Percentiles rank a stretch among this genome's conserved stretches.
phyloP scores from a whole-genome alignment of 371 early-diverging fungal genomes.

The Mucor velutinosus region DNA sequence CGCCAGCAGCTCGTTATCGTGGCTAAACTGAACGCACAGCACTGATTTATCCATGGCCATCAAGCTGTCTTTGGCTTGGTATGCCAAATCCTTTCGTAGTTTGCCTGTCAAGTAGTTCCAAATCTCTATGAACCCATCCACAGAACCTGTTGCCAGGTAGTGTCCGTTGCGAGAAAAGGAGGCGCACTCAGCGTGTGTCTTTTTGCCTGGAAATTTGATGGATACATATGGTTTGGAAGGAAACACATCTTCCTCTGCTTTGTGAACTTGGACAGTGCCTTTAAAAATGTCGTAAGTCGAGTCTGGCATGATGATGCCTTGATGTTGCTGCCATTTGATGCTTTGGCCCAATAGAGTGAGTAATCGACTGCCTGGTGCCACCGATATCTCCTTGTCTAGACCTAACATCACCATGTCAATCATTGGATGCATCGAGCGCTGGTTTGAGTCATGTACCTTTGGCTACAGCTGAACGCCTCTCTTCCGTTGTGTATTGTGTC shows the following conservation, averaged over 20 bases:
- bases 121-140: constrained; percentile 93
- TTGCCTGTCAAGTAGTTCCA: constrained; percentile 93
- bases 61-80: constrained; percentile 74
- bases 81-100: constrained; percentile 82
- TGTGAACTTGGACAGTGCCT: constrained; percentile 61
- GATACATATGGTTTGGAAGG: constrained; percentile 48
- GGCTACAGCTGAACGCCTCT: constrained; percentile 59
- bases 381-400: constrained; percentile 25
- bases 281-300: constrained; percentile 76
- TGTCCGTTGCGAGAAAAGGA: constrained; percentile 84
- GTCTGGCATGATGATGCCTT: constrained; percentile 73
- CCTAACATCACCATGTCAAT: not conserved
- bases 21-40: constrained; percentile 73
- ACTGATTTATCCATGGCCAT: constrained; percentile 93
- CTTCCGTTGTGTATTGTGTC: constrained; percentile 56
- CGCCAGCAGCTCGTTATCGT: constrained; percentile 78
- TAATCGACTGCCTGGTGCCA: constrained; percentile 55
- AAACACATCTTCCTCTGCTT: constrained; percentile 72
- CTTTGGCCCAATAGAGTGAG: constrained; percentile 82
- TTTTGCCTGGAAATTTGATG: constrained; percentile 79
- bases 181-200: constrained; percentile 77
- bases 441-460: constrained; percentile 5
- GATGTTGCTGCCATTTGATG: constrained; percentile 83
- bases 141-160: constrained; percentile 84
- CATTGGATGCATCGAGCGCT: not conserved